Evolutionary conservation across 108 stramenopile species (phyloP), one percentile per base, ranked within the genome.

Genomic region (Aurantiochytrium sp.): DNA sequence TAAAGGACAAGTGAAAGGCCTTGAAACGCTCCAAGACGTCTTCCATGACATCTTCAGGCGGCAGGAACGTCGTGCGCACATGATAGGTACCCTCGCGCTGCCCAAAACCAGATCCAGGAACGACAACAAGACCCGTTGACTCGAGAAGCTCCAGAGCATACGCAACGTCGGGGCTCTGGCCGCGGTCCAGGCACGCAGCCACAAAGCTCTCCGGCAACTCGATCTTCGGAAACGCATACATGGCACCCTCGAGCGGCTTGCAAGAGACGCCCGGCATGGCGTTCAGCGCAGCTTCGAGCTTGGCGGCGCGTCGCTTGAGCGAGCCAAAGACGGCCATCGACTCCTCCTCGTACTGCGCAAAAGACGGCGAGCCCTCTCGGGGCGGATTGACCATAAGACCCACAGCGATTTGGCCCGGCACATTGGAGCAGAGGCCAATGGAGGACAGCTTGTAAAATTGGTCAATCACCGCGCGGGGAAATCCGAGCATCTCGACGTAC

Each of bases 61-160:
- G 97, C 59, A 99, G 90, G 89, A 99, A 97, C 10, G 98, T 99
- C 23, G 98, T 99, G 44, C 98, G 95, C 94, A 98, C 97, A 87
- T 98, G 98, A 88, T 90, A 95, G 8, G 98, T 96, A 25, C 97
- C 98, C 44, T 95, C 93, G 72, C 92, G 92, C 92, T 99, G 98
- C 21, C 96, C 97, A 93, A 99, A 99, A 1, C 98, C 98, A 58
- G 94, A 95, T 28, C 97, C 98, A 10, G 98, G 98, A 5, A 99
- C 98, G 8, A 97, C 96, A 51, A 97, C 96, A 60, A 99, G 96
- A 53, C 98, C 98, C 5, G 97, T 97, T 5, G 90, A 89, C 60
- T 98, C 96, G 88, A 98, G 90, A 44, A 99, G 90, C 29, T 94
- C 93, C 4, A 99, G 89, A 76, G 97, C 96, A 91, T 99, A 99